A percentile compares a stretch with the other conserved stretches of the same genome.
phyloP scores from a whole-genome alignment of 371 early-diverging fungal genomes.

The Saksenaea vasiformis region DNA sequence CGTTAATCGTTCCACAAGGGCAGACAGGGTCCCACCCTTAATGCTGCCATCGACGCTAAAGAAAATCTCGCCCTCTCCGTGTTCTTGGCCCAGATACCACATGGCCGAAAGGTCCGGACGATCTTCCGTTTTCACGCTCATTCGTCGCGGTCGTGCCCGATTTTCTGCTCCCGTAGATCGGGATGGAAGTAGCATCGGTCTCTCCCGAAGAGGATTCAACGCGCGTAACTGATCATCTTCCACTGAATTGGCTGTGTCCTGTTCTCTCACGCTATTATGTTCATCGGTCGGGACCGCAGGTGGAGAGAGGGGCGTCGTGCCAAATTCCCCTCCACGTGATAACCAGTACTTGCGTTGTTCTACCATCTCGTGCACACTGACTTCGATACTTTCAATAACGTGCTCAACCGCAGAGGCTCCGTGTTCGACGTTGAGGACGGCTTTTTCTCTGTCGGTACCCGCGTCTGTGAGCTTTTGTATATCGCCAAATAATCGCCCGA shows the following conservation, averaged over 20 bases:
- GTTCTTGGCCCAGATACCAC: constrained; percentile 75
- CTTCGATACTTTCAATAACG: constrained; percentile 37
- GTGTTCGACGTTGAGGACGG: constrained; percentile 38
- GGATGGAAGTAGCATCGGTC: not conserved
- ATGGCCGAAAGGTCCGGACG: constrained; percentile 18
- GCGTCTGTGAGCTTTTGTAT: constrained; percentile 62
- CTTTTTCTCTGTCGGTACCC: constrained; percentile 24
- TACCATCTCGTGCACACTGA: constrained; percentile 41
- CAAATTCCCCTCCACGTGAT: not conserved
- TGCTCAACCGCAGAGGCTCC: constrained; percentile 42
- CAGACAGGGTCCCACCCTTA: constrained; percentile 84
- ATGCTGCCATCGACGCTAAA: constrained; percentile 81
- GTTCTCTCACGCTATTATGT: not conserved
- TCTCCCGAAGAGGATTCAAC: not conserved
- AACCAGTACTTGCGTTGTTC: constrained; percentile 37
- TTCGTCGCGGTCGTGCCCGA: constrained; percentile 19
- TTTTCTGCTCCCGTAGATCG: not conserved
- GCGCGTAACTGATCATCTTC: not conserved
- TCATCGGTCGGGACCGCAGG: not conserved
- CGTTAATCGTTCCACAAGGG: constrained; percentile 87
- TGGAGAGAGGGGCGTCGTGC: not conserved
- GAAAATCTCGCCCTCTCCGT: constrained; percentile 70
- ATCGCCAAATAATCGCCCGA: constrained; percentile 67
- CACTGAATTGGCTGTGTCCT: constrained; percentile 7
- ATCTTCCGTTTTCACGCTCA: constrained; percentile 19